These are phyloP conservation scores for Diplodia mutila DNA, from an alignment of 2,329 filamentous ascomycete genomes.

Conservation along the genomic window DNA sequence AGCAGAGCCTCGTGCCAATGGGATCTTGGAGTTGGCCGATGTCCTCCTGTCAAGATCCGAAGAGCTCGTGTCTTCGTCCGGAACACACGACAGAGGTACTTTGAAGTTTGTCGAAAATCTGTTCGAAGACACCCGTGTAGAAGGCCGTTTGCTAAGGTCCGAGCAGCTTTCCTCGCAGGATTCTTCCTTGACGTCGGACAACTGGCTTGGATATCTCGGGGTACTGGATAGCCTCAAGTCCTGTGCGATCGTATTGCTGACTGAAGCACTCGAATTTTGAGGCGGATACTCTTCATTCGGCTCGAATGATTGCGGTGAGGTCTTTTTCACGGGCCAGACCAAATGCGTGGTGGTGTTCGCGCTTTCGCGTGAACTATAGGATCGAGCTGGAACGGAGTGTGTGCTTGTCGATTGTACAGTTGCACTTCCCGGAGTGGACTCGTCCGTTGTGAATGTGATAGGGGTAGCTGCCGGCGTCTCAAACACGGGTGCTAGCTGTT, in stretches of 20 bases:
- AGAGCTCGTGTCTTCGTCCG: conserved; percentile 6
- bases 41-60: conserved; percentile 6
- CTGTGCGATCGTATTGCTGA: conserved; percentile 31
- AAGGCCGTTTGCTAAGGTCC: conserved; percentile 23
- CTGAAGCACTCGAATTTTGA: neutral
- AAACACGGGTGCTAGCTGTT: neutral
- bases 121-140: conserved; percentile 42
- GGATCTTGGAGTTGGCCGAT: conserved; percentile 31
- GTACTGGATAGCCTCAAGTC: conserved; percentile 37
- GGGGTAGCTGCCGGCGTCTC: conserved; percentile 13
- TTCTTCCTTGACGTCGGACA: conserved; percentile 54
- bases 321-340: conserved; percentile 31
- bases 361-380: conserved; percentile 34
- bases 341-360: conserved; percentile 41
- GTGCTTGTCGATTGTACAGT: conserved; percentile 21
- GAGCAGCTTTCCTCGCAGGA: conserved; percentile 47
- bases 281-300: conserved; percentile 16
- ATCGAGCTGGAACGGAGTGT: conserved; percentile 14
- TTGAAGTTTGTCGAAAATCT: conserved; percentile 34
- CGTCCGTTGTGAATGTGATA: conserved; percentile 16
- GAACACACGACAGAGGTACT: conserved; percentile 29
- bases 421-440: conserved; percentile 20
- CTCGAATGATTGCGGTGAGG: conserved; percentile 5
- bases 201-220: conserved; percentile 42
- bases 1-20: conserved; percentile 15